These are phyloP conservation scores for Cucumis hystrix DNA, from an alignment of 306 rosid species.

Conservation along the genomic window DNA sequence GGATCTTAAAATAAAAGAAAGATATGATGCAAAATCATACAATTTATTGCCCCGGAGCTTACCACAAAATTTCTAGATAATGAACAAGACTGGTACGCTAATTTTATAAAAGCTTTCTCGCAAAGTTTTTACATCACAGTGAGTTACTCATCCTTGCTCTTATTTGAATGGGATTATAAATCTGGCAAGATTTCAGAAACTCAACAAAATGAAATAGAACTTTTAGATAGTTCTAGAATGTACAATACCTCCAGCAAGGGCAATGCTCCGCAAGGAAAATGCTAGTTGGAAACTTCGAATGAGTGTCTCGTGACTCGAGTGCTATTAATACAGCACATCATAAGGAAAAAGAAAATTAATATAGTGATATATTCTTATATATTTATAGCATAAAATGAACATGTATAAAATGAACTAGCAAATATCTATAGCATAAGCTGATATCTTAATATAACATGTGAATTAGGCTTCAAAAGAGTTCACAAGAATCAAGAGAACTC, in stretches of 20 bases:
- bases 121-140: background rate
- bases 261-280: conserved; percentile 59
- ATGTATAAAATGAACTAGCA: background rate
- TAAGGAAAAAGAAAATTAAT: background rate
- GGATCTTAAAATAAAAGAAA: background rate
- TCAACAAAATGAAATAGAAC: background rate
- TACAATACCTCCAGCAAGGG: conserved; percentile 53
- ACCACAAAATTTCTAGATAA: background rate
- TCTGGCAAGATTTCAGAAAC: background rate
- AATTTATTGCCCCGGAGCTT: background rate
- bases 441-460: background rate
- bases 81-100: background rate
- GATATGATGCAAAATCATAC: background rate
- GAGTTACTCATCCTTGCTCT: background rate
- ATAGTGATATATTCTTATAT: background rate
- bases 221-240: background rate
- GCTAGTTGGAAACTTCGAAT: conserved; percentile 72
- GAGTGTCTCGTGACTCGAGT: conserved; percentile 45
- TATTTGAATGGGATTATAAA: background rate
- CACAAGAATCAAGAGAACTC: background rate
- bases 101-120: background rate
- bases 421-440: background rate
- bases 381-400: too few relatives aligned
- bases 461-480: background rate
- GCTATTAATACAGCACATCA: conserved; percentile 16